These are phyloP conservation scores for Lenzites betulinus DNA, from an alignment of 768 basidiomycete genomes.

Conservation along the genomic window DNA sequence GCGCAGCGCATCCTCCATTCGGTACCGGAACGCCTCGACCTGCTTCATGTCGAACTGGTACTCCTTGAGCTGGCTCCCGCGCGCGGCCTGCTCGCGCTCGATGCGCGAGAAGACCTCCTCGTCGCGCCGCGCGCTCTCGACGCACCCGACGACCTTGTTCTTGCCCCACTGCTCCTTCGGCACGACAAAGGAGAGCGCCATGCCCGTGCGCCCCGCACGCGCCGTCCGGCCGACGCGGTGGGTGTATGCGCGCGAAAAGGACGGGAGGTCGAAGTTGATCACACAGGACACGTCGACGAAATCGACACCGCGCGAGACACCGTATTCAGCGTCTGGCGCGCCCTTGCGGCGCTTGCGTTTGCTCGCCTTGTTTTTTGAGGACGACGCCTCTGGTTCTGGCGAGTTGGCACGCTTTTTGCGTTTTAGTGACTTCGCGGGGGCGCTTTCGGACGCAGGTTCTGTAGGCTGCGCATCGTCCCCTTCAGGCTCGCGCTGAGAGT, in stretches of 20 bases:
- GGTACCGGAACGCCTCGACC: conserved; percentile 95
- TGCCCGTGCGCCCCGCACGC: conserved; percentile 90
- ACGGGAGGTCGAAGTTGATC: conserved; percentile 97
- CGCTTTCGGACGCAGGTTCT: conserved; percentile 25
- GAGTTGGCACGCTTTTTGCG: conserved; percentile 56
- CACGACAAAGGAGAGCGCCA: conserved; percentile 89
- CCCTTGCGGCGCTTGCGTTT: conserved; percentile 53
- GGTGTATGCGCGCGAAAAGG: conserved; percentile 83
- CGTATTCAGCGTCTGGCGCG: conserved; percentile 72
- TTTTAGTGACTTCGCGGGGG: conserved; percentile 42
- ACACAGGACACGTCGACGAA: conserved; percentile 97
- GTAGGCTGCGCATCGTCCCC: conserved; percentile 29
- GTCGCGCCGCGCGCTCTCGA: conserved; percentile 73
- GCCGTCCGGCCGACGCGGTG: conserved; percentile 97
- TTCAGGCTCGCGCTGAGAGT: conserved; percentile 49
- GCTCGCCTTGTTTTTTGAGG: conserved; percentile 38
- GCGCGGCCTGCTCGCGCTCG: conserved; percentile 68
- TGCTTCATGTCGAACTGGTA: conserved; percentile 95
- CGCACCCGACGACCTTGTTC: conserved; percentile 68
- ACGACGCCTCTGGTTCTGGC: conserved; percentile 31
- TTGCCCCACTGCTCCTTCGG: conserved; percentile 67
- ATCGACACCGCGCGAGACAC: conserved; percentile 94
- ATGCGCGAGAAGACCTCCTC: conserved; percentile 78
- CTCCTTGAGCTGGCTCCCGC: conserved; percentile 68
- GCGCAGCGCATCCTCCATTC: conserved; percentile 95